phyloP scores from a whole-genome alignment of 441 rosid species.

The Adansonia grandidieri region DNA sequence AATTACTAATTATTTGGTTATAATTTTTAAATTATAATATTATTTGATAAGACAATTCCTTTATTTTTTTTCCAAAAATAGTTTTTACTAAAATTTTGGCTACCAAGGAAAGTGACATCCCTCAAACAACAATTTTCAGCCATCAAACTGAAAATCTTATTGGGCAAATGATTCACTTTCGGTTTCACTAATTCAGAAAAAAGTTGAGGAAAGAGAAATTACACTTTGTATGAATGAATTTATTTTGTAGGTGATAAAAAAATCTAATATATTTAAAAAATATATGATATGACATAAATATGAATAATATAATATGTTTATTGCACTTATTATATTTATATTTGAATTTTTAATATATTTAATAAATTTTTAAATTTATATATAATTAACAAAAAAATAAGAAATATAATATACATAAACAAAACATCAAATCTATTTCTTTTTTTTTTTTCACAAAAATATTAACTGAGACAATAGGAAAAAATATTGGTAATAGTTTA shows the following conservation, averaged over 20 bases:
- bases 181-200: not conserved
- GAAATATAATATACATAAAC: no score
- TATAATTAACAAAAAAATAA: no score
- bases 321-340: no score
- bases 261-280: no score
- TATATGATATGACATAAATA: not conserved
- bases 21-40: not conserved
- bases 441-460: not conserved
- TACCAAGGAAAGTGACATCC: slow-evolving; percentile 13
- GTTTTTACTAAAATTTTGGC: not conserved
- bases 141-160: not conserved
- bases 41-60: not conserved
- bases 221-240: not conserved
- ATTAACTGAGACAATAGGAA: not conserved
- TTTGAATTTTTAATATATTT: no score
- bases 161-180: slow-evolving; percentile 11
- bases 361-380: no score
- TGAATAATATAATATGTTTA: no score
- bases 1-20: not conserved
- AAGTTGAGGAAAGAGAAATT: not conserved
- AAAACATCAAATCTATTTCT: not conserved
- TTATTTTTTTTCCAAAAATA: not conserved
- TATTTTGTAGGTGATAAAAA: no score
- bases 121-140: not conserved
- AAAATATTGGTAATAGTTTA: not conserved